phyloP scores from a whole-genome alignment of 805 yeast genomes.

The Saccharomycopsis fibuligera region DNA sequence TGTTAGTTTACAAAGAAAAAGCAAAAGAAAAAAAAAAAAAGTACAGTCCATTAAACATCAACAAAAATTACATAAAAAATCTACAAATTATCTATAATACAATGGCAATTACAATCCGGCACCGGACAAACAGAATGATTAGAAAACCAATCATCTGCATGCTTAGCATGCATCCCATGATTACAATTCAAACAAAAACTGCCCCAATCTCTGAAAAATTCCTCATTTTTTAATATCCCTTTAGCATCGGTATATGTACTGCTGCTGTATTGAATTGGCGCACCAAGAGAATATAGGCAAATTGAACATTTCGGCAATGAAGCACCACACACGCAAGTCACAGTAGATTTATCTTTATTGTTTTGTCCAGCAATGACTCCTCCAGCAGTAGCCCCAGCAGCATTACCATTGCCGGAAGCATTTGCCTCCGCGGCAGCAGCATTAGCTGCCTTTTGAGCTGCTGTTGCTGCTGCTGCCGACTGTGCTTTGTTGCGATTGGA shows the following conservation, averaged over 20 bases:
- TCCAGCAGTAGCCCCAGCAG: not conserved
- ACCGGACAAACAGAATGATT: constrained; percentile 88
- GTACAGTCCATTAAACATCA: too few relatives aligned
- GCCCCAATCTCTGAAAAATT: constrained; percentile 68
- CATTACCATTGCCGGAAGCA: not conserved
- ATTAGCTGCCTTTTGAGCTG: not conserved
- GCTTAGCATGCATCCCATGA: constrained; percentile 93
- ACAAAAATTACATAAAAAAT: too few relatives aligned
- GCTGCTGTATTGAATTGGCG: constrained; percentile 33
- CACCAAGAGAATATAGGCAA: constrained; percentile 75
- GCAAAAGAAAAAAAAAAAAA: too few relatives aligned
- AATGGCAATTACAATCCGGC: constrained; percentile 83
- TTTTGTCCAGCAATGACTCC: not conserved
- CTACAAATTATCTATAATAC: constrained; percentile 30
- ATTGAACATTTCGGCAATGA: constrained; percentile 88
- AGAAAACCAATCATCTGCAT: constrained; percentile 93
- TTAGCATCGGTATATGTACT: constrained; percentile 29
- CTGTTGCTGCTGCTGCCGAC: not conserved
- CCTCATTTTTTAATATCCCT: constrained; percentile 25
- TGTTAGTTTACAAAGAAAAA: too few relatives aligned
- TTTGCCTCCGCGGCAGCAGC: not conserved
- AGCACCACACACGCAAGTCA: constrained; percentile 52
- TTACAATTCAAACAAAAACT: constrained; percentile 86
- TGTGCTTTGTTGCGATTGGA: too few relatives aligned
- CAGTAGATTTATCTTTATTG: constrained; percentile 14